Evolutionary conservation across 2,329 filamentous ascomycete species (phyloP), one percentile per base, ranked within the genome.

Genomic region (Drechmeria coniospora): DNA sequence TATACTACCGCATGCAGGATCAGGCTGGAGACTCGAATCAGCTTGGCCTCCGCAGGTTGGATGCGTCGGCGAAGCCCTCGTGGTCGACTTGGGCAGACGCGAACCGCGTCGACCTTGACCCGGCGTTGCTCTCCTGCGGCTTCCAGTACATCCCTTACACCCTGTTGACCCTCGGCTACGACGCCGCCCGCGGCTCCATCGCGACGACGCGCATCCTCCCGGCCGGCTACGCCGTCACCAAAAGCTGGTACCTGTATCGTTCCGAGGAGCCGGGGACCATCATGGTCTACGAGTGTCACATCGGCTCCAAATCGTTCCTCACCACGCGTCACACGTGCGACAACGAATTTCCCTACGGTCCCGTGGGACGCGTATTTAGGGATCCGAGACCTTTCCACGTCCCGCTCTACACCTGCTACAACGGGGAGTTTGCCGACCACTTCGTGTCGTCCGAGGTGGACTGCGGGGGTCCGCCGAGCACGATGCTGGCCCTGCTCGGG

Each of bases 401-500:
- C 6, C 28, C 28, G 4, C 23, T 25, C 14, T 30, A 30, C 16
- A 22, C 23, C 17, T 26, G 23, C 23, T 18, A 22, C 13, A 17
- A 21, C 19, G 11, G 5, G 19, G 12, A 21, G 11, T 25, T 25
- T 8, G 28, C 23, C 10, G 23, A 30, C 16, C 23, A 23, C 19
- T 30, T 30, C 13, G 23, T 30, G 8, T 30, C 28, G 5, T 9
- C 23, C 12, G 12, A 19, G 9, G 15, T 14, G n/a, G 23, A 16
- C 17, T 25, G 23, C 18, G 28, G 26, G 14, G 23, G 7, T 17
- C n/a, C n/a, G n/a, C 11, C 26, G 4, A 19, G 20, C 14, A 22
- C 30, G 15, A 77, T 49, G 21, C 57, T 56, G 19, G 80, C 74
- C 44, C 70, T 60, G 29, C 59, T 30, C 21, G 28, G 19, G 1